Conservation (phyloP, 139 green algal species). For the Coelastrella sp. region DNA sequence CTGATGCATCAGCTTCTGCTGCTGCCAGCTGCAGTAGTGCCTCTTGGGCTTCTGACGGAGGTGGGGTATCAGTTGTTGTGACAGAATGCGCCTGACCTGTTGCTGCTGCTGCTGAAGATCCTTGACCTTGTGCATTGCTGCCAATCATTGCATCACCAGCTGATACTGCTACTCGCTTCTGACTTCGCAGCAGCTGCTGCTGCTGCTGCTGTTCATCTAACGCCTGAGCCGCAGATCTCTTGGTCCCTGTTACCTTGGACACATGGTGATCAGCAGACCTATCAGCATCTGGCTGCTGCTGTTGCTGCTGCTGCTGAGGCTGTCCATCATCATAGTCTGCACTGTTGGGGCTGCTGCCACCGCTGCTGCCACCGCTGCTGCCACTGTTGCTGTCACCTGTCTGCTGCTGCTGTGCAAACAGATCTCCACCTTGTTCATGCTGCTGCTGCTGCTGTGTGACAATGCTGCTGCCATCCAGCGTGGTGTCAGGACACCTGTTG, state of each 20-base stretch:
- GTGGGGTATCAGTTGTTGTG: conserved; percentile 4
- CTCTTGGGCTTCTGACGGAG: background rate
- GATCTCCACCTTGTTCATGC: background rate
- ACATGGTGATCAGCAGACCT: too few relatives aligned
- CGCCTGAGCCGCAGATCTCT: background rate
- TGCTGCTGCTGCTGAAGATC: conserved; percentile 15
- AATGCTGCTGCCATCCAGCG: too few relatives aligned
- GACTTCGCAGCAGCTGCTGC: background rate
- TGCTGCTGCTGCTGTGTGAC: background rate
- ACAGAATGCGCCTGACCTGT: background rate
- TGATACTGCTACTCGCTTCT: background rate
- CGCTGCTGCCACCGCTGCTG: background rate
- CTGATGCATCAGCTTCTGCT: background rate
- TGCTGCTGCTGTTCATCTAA: background rate
- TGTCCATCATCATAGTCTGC: background rate
- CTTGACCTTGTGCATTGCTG: conserved; percentile 2
- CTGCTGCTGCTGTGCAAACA: background rate
- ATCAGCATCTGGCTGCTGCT: background rate
- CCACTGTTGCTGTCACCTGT: background rate
- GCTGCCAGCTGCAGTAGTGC: background rate
- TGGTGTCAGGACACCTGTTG: too few relatives aligned
- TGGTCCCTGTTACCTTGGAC: background rate
- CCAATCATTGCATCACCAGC: background rate
- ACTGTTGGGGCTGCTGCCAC: background rate
- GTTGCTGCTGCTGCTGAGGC: background rate